Percentiles rank a stretch among this genome's conserved stretches.
Conservation (phyloP, 1,284 basidiomycete genomes). For the Bjerkandera adusta region DNA sequence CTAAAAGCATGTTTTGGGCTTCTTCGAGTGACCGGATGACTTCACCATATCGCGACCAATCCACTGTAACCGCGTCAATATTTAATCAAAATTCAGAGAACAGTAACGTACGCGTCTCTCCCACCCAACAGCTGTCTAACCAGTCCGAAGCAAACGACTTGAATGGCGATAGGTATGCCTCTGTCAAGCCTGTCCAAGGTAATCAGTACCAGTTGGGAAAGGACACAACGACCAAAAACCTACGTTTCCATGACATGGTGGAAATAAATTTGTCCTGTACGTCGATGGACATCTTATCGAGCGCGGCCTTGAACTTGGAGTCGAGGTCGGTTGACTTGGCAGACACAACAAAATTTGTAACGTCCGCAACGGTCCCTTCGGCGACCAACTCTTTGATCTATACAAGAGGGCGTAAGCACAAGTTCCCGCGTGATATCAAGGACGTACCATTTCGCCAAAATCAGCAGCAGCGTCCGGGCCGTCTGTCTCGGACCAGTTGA, state of each 20-base stretch:
- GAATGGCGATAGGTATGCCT: conserved; percentile 45
- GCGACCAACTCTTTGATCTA: conserved; percentile 47
- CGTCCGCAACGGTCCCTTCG: conserved; percentile 41
- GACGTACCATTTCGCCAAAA: conserved; percentile 28
- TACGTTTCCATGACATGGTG: conserved; percentile 46
- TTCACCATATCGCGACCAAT: conserved; percentile 56
- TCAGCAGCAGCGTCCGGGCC: conserved; percentile 28
- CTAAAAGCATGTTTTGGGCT: conserved; percentile 19
- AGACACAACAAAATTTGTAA: conserved; percentile 45
- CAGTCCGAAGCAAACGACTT: conserved; percentile 49
- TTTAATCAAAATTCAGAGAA: neutral
- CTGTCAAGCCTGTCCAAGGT: conserved; percentile 41
- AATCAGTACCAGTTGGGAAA: neutral
- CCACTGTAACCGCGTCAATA: conserved; percentile 36
- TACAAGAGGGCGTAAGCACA: neutral
- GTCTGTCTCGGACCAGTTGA: conserved; percentile 54
- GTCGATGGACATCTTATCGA: conserved; percentile 48
- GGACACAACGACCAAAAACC: conserved; percentile 22
- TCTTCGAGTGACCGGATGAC: conserved; percentile 38
- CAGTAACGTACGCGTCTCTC: conserved; percentile 42
- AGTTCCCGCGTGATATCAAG: neutral
- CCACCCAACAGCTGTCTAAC: conserved; percentile 49
- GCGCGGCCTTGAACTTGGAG: conserved; percentile 41
- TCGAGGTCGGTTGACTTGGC: conserved; percentile 54
- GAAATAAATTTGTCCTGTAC: conserved; percentile 53